phyloP scores from a whole-genome alignment of 1,284 basidiomycete genomes.

The Malassezia pachydermatis region DNA sequence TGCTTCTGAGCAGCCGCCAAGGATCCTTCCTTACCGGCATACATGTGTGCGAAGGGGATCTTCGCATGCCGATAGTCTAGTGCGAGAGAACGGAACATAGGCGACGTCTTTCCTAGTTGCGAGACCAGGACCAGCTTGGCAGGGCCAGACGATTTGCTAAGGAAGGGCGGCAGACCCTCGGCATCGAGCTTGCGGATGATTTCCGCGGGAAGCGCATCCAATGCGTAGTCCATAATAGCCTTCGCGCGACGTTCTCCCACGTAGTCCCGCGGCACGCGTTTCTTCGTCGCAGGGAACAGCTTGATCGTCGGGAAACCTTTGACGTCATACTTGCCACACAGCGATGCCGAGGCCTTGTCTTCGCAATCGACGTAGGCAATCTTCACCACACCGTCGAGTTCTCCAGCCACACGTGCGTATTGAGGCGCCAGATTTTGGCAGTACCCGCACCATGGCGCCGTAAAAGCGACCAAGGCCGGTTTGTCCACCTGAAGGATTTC shows the following conservation, averaged over 20 bases:
- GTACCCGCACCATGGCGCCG: conserved; percentile 53
- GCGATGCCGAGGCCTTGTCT: conserved; percentile 63
- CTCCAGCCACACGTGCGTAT: conserved; percentile 67
- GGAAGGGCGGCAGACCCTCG: conserved; percentile 50
- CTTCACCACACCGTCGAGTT: conserved; percentile 70
- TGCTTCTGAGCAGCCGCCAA: conserved; percentile 24
- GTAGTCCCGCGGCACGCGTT: conserved; percentile 61
- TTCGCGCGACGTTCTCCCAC: conserved; percentile 64
- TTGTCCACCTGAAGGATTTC: conserved; percentile 46
- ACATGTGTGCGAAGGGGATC: conserved; percentile 34
- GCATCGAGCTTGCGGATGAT: conserved; percentile 57
- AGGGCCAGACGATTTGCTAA: conserved; percentile 14
- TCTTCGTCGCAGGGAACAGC: conserved; percentile 52
- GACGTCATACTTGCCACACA: conserved; percentile 74
- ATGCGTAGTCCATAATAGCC: conserved; percentile 67
- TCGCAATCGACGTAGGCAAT: conserved; percentile 87
- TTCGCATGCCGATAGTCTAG: conserved; percentile 35
- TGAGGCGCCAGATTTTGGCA: conserved; percentile 79
- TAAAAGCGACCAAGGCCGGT: conserved; percentile 48
- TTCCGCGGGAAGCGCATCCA: conserved; percentile 61
- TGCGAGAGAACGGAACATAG: conserved; percentile 43
- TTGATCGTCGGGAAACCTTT: conserved; percentile 83
- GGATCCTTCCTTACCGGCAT: conserved; percentile 30
- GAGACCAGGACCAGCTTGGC: conserved; percentile 43
- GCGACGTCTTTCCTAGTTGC: conserved; percentile 34